Conservation (phyloP, 2,329 filamentous ascomycete species). For the Colletotrichum sidae region DNA sequence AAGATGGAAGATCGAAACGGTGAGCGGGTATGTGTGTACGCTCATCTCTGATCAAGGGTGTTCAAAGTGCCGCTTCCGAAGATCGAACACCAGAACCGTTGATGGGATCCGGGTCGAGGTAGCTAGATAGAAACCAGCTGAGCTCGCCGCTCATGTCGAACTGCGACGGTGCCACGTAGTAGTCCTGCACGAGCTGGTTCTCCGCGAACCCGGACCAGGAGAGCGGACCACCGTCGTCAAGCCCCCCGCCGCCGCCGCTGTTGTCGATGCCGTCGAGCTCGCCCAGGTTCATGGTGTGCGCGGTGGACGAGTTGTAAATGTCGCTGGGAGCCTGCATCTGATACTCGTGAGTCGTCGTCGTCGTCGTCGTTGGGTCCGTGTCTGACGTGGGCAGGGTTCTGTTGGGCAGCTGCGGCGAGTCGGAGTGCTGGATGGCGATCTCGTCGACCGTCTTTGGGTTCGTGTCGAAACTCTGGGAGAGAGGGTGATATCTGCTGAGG, state of each 20-base stretch:
- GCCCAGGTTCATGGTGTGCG: background rate
- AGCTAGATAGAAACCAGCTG: conserved; percentile 26
- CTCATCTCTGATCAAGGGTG: background rate
- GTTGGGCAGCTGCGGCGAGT: conserved; percentile 1
- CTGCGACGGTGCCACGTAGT: conserved; percentile 27
- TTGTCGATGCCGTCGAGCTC: background rate
- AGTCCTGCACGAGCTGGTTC: conserved; percentile 21
- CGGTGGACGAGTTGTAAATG: conserved; percentile 12
- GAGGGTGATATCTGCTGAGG: conserved; percentile 24
- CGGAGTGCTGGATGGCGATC: conserved; percentile 21
- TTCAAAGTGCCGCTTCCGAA: background rate
- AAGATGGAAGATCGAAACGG: no score
- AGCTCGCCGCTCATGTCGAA: conserved; percentile 30
- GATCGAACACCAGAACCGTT: background rate
- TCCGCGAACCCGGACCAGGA: conserved; percentile 21
- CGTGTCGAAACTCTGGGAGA: conserved; percentile 23
- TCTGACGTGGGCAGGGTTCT: background rate
- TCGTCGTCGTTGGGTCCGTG: background rate
- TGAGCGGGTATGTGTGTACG: no score
- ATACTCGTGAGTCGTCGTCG: background rate
- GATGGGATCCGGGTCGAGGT: conserved; percentile 17
- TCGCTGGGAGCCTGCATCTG: conserved; percentile 14
- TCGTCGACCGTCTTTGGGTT: conserved; percentile 24
- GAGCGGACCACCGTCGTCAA: conserved; percentile 8
- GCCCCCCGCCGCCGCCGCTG: no score